Percentiles rank a stretch among this genome's conserved stretches.
Conservation (phyloP, 306 rosid genomes). For the Glycyrrhiza uralensis region DNA sequence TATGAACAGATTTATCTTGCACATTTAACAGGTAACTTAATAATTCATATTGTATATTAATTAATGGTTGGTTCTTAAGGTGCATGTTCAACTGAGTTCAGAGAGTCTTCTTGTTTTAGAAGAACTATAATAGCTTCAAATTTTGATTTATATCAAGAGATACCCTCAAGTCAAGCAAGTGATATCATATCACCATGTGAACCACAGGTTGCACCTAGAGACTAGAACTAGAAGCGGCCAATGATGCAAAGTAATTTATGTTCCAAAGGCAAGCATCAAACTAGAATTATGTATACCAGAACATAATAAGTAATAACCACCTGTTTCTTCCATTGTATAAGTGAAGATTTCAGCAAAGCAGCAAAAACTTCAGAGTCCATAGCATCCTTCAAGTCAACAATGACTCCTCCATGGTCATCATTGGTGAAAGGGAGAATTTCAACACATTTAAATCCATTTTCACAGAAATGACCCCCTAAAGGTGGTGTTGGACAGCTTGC, state of each 20-base stretch:
- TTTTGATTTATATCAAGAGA: not conserved
- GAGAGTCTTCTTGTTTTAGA: too few species aligned
- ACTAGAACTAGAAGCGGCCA: not conserved
- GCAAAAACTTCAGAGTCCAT: conserved; percentile 43
- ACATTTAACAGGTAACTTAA: not conserved
- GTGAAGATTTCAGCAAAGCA: conserved; percentile 45
- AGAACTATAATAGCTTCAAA: too few species aligned
- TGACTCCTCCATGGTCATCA: conserved; percentile 55
- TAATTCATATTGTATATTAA: not conserved
- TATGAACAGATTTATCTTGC: not conserved
- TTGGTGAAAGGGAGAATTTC: conserved; percentile 35
- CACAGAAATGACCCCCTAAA: conserved; percentile 28
- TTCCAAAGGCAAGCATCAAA: not conserved
- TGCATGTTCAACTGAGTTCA: not conserved
- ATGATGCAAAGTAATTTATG: not conserved
- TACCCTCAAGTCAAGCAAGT: not conserved
- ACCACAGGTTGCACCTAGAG: not conserved
- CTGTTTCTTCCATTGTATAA: conserved; percentile 44
- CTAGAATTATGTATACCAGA: not conserved
- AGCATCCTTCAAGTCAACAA: conserved; percentile 41
- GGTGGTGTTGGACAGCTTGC: conserved; percentile 15
- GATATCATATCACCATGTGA: not conserved
- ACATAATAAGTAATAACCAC: conserved; percentile 18
- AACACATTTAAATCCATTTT: conserved; percentile 33
- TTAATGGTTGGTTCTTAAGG: not conserved